phyloP scores from a whole-genome alignment of 2,329 filamentous ascomycete species.

The Colletotrichum viniferum region DNA sequence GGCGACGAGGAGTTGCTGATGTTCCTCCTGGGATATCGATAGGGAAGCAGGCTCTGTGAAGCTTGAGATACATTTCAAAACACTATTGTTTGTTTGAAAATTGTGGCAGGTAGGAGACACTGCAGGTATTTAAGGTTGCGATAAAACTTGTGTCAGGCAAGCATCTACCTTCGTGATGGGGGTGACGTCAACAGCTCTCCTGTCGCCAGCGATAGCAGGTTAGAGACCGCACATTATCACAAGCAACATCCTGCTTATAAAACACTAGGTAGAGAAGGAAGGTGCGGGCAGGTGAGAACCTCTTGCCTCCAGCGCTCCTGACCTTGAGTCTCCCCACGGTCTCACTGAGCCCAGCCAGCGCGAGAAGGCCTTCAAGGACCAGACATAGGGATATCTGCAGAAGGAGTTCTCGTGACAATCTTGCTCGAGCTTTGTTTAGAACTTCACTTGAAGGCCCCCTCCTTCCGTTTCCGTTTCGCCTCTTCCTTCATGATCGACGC shows the following conservation, averaged over 20 bases:
- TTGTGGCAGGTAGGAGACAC: too few species aligned
- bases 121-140: too few species aligned
- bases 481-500: neutral
- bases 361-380: neutral
- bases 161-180: neutral
- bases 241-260: rapidly evolving
- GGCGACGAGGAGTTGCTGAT: neutral
- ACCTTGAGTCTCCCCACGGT: neutral
- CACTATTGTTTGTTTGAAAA: too few species aligned
- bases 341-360: neutral
- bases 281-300: neutral
- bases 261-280: neutral
- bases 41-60: neutral
- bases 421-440: neutral
- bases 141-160: rapidly evolving
- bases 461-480: neutral
- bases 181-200: rapidly evolving
- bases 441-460: neutral
- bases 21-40: rapidly evolving
- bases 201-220: neutral
- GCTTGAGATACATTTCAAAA: too few species aligned
- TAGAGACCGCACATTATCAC: rapidly evolving
- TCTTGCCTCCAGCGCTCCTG: neutral
- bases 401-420: neutral
- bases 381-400: rapidly evolving